A percentile compares a stretch with the other conserved stretches of the same genome.
Conservation (phyloP, 2,329 filamentous ascomycete genomes). For the Nigrospora sphaerica region DNA sequence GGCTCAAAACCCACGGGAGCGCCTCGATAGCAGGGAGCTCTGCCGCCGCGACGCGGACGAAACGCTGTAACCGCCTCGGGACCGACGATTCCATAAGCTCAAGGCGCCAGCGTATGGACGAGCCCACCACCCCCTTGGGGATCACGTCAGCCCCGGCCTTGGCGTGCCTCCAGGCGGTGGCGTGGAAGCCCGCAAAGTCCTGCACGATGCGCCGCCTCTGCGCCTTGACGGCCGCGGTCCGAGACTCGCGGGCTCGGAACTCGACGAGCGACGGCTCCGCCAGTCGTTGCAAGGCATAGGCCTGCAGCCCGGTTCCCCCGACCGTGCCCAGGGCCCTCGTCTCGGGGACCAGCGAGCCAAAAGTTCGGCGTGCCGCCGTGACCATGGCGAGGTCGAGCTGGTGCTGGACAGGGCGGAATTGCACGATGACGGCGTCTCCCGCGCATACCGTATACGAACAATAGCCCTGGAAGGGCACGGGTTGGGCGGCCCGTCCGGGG, state of each 20-base stretch:
- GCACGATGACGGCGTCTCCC: conserved; percentile 30
- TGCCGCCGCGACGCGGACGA: conserved; percentile 16
- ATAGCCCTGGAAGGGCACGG: conserved; percentile 37
- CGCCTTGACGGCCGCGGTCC: conserved; percentile 1
- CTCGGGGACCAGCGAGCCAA: conserved; percentile 32
- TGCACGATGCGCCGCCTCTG: conserved; percentile 25
- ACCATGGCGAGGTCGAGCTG: conserved; percentile 30
- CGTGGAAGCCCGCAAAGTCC: conserved; percentile 34
- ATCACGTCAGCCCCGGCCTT: conserved; percentile 7
- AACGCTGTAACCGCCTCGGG: conserved; percentile 23
- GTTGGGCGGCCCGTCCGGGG: conserved; percentile 18
- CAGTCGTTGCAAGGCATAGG: conserved; percentile 35
- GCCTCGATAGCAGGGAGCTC: conserved; percentile 26
- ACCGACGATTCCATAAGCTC: conserved; percentile 26
- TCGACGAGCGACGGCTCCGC: conserved; percentile 31
- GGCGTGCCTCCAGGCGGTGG: conserved; percentile 24
- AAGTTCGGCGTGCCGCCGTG: conserved; percentile 28
- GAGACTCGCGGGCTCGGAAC: conserved; percentile 12
- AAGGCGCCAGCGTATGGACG: conserved; percentile 31
- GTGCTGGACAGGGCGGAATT: conserved; percentile 39
- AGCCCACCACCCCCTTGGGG: conserved; percentile 28
- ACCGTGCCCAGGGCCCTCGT: conserved; percentile 26
- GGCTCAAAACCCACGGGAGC: conserved; percentile 49
- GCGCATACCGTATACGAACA: conserved; percentile 43
- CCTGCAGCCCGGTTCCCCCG: conserved; percentile 17